Conservation (phyloP, 352 stramenopile genomes). For the Pythium sukuiense region DNA sequence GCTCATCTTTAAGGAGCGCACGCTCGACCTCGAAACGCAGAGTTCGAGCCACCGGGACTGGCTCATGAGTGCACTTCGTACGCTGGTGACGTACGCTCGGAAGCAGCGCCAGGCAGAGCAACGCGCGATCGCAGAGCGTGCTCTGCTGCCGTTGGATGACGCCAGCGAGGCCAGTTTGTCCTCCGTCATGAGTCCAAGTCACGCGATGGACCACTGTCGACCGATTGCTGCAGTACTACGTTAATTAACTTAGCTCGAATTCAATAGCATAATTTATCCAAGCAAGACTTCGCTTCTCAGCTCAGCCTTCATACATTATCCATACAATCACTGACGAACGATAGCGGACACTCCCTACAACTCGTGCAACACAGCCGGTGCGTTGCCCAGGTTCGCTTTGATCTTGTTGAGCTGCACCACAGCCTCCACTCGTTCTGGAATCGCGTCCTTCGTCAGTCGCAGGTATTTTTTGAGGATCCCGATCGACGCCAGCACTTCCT, state of each 20-base stretch:
- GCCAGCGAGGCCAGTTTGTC: conserved; percentile 5
- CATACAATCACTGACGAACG: no score
- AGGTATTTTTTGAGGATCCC: conserved; percentile 75
- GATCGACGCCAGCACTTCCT: conserved; percentile 62
- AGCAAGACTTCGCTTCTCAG: not conserved
- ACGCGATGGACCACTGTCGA: not conserved
- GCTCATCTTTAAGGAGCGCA: conserved; percentile 73
- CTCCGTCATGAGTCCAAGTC: conserved; percentile 1
- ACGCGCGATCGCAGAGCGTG: conserved; percentile 70
- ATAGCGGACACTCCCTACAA: not conserved
- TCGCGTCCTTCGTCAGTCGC: conserved; percentile 51
- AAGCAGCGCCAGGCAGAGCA: conserved; percentile 73
- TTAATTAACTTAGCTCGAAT: conserved; percentile 1
- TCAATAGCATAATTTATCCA: conserved; percentile 5
- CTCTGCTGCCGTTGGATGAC: conserved; percentile 22
- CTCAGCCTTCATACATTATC: not conserved
- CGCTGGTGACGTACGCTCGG: conserved; percentile 68
- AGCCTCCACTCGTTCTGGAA: conserved; percentile 53
- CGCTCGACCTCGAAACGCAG: conserved; percentile 78
- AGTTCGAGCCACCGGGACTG: conserved; percentile 79
- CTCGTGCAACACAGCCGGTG: conserved; percentile 8
- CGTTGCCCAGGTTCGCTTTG: conserved; percentile 48
- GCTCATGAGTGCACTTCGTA: conserved; percentile 75
- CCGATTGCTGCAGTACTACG: not conserved
- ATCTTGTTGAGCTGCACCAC: conserved; percentile 77